Evolutionary conservation across 352 stramenopile species (phyloP).

Genomic region (Phytophthora pisi): DNA sequence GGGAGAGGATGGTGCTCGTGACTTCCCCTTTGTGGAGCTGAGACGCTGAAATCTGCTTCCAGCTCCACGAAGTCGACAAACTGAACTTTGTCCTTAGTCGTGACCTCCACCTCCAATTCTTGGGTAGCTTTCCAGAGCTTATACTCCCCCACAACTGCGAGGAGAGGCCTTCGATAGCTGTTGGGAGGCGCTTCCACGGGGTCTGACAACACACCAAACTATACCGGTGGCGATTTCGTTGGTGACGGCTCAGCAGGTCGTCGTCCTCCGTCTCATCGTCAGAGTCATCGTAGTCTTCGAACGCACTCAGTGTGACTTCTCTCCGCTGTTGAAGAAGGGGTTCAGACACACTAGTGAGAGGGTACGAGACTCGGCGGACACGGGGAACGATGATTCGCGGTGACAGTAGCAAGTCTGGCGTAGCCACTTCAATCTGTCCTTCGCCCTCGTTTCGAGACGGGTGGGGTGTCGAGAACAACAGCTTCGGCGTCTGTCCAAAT

Average conservation of each 20-base stretch:
- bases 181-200: slow-evolving; percentile 42
- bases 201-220: slow-evolving; percentile 56
- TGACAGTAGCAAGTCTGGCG: slow-evolving; percentile 55
- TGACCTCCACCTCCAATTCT: slow-evolving; percentile 64
- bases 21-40: slow-evolving; percentile 66
- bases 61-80: slow-evolving; percentile 44
- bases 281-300: slow-evolving; percentile 40
- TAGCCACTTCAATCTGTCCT: slow-evolving; percentile 56
- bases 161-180: slow-evolving; percentile 39
- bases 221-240: slow-evolving; percentile 21
- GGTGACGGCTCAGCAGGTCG: slow-evolving; percentile 2
- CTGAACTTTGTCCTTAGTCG: slow-evolving; percentile 45
- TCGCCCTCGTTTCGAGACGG: slow-evolving; percentile 56
- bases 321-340: slow-evolving; percentile 24
- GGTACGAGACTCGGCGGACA: slow-evolving; percentile 30
- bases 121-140: slow-evolving; percentile 41
- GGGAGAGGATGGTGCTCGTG: slow-evolving; percentile 65
- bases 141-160: slow-evolving; percentile 42
- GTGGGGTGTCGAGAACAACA: slow-evolving; percentile 78
- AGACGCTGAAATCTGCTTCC: slow-evolving; percentile 49
- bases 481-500: slow-evolving; percentile 90
- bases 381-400: slow-evolving; percentile 33
- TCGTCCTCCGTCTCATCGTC: slow-evolving; percentile 38
- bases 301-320: slow-evolving; percentile 33
- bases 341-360: slow-evolving; percentile 11